Conservation (phyloP, 2,329 filamentous ascomycete species). For the Ceratocystis albifundus region DNA sequence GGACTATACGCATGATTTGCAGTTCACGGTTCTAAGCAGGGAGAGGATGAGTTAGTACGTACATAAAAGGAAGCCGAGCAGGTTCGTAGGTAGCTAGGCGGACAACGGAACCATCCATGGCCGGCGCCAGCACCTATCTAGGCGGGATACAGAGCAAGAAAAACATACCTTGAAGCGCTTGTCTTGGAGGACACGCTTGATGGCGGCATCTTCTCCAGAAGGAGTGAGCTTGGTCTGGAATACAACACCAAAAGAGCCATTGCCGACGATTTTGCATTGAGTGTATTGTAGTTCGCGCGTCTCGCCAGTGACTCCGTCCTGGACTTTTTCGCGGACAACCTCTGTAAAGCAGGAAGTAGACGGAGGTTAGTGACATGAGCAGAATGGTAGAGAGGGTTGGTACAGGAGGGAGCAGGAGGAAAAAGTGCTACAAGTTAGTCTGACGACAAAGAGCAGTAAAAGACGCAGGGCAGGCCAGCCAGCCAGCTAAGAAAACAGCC, state of each 20-base stretch:
- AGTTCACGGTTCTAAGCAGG: constrained; percentile 77
- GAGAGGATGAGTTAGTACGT: constrained; percentile 8
- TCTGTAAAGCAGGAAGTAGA: constrained; percentile 44
- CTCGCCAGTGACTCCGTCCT: constrained; percentile 94
- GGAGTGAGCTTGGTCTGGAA: constrained; percentile 98
- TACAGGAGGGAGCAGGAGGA: neutral
- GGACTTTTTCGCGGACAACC: constrained; percentile 96
- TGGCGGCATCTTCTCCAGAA: constrained; percentile 95
- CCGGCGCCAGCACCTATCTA: too few species aligned
- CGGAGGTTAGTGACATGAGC: constrained; percentile 22
- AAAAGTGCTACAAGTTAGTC: neutral
- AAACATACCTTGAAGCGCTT: constrained; percentile 88
- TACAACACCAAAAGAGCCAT: constrained; percentile 95
- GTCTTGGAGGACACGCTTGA: constrained; percentile 97
- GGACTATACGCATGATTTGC: constrained; percentile 98
- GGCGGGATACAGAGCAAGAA: neutral
- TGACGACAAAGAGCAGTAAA: neutral
- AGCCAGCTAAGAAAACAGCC: constrained; percentile 14
- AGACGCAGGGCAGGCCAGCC: neutral
- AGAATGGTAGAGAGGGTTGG: constrained; percentile 1
- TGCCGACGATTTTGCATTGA: constrained; percentile 98
- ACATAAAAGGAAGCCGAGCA: neutral
- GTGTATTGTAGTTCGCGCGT: constrained; percentile 96
- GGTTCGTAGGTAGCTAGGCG: neutral
- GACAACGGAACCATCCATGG: neutral